Conservation (phyloP, 352 stramenopile genomes). For the Globisporangium solare region DNA sequence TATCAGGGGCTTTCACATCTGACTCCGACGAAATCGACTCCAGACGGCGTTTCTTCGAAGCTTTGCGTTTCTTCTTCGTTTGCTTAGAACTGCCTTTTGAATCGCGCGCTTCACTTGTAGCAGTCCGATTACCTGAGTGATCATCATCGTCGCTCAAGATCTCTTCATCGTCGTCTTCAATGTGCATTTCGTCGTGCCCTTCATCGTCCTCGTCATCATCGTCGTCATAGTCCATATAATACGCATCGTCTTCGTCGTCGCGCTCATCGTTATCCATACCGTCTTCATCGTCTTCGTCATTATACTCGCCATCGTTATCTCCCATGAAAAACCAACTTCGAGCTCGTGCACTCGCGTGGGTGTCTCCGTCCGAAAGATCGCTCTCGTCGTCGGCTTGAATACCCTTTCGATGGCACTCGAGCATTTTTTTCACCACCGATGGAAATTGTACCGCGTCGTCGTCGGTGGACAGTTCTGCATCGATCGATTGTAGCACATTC, state of each 20-base stretch:
- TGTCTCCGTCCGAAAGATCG: conserved; percentile 45
- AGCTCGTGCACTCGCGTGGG: conserved; percentile 15
- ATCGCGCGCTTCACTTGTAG: not conserved
- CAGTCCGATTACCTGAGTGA: conserved; percentile 4
- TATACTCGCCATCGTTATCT: conserved; percentile 37
- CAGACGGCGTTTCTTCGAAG: conserved; percentile 23
- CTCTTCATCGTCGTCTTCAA: conserved; percentile 23
- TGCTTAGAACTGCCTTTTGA: conserved; percentile 8
- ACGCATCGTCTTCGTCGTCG: conserved; percentile 40
- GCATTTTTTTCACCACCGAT: conserved; percentile 48
- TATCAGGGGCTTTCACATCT: conserved; percentile 18
- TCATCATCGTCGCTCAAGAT: conserved; percentile 33
- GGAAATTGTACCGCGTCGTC: not conserved
- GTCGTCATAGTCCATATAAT: conserved; percentile 58
- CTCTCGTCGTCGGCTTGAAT: conserved; percentile 33
- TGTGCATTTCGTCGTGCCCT: conserved; percentile 1
- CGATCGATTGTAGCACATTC: conserved; percentile 43
- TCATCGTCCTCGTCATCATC: conserved; percentile 32
- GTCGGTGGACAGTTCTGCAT: conserved; percentile 4
- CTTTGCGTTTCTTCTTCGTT: conserved; percentile 13
- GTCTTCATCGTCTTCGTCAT: conserved; percentile 31
- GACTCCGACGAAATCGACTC: conserved; percentile 32
- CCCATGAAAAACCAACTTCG: conserved; percentile 38
- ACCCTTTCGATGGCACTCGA: conserved; percentile 42
- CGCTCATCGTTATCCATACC: conserved; percentile 47